phyloP scores from a whole-genome alignment of 257 asterid genomes.

The Forsythia viridissima region DNA sequence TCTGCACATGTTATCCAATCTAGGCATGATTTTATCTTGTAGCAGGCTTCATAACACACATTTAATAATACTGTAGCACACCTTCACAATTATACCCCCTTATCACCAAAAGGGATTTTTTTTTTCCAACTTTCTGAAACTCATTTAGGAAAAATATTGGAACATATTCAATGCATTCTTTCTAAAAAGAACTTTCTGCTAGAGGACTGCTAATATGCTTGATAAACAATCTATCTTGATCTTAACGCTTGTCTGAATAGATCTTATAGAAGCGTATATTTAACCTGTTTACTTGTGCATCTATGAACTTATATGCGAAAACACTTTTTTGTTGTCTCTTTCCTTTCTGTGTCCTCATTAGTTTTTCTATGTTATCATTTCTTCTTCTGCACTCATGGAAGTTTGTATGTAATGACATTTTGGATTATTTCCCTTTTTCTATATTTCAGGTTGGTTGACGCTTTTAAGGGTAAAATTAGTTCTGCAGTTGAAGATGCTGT shows the following conservation, averaged over 20 bases:
- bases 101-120: neutral
- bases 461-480: slow-evolving; percentile 61
- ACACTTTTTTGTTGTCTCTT: neutral
- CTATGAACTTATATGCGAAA: too few relatives aligned
- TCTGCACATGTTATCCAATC: neutral
- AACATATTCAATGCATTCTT: neutral
- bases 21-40: neutral
- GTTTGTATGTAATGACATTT: neutral
- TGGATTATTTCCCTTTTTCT: neutral
- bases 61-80: neutral
- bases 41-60: neutral
- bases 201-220: neutral
- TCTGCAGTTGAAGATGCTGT: slow-evolving; percentile 78
- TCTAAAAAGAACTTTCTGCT: neutral
- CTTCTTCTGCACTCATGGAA: neutral
- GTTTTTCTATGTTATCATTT: neutral
- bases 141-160: neutral
- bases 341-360: neutral
- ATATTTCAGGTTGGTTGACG: slow-evolving; percentile 66
- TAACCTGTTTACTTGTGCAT: neutral
- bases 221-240: neutral
- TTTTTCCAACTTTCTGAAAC: neutral
- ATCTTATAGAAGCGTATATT: neutral
- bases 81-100: neutral
- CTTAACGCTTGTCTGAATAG: neutral